These are phyloP conservation scores for Quercus ilex DNA, from an alignment of 306 rosid genomes.

Conservation along the genomic window DNA sequence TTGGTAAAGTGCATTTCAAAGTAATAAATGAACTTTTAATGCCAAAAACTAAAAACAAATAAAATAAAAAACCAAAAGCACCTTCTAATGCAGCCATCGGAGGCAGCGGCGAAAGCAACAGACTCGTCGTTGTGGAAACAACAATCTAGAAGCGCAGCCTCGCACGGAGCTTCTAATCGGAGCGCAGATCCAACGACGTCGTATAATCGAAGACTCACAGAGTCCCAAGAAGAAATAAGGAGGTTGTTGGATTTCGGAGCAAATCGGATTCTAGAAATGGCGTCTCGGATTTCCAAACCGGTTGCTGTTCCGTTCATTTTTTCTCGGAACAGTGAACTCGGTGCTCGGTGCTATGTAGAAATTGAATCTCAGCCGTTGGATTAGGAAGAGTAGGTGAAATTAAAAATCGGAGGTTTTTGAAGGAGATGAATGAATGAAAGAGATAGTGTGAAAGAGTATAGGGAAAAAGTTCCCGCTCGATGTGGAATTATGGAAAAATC, in stretches of 20 bases:
- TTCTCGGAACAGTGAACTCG: neutral
- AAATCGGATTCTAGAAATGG: conserved; percentile 58
- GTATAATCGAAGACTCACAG: conserved; percentile 68
- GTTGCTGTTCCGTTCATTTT: conserved; percentile 24
- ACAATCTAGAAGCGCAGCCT: conserved; percentile 70
- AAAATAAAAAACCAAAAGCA: neutral
- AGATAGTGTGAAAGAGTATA: no score
- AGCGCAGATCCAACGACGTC: conserved; percentile 51
- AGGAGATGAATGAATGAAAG: neutral
- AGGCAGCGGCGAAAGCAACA: conserved; percentile 51
- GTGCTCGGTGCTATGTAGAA: neutral
- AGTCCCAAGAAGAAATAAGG: conserved; percentile 84
- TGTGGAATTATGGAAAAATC: no score
- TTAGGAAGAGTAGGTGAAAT: neutral
- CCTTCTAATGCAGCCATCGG: conserved; percentile 75
- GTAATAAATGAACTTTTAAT: no score
- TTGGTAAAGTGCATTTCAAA: no score
- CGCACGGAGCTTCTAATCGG: conserved; percentile 46
- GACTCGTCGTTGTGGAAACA: conserved; percentile 65
- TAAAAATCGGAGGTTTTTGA: neutral
- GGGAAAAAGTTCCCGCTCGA: no score
- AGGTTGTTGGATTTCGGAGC: conserved; percentile 63
- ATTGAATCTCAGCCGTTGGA: neutral
- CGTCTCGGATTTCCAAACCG: conserved; percentile 33
- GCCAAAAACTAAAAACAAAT: no score